phyloP scores from a whole-genome alignment of 192 early-diverging fungal species.

The Backusella tuberculispora region DNA sequence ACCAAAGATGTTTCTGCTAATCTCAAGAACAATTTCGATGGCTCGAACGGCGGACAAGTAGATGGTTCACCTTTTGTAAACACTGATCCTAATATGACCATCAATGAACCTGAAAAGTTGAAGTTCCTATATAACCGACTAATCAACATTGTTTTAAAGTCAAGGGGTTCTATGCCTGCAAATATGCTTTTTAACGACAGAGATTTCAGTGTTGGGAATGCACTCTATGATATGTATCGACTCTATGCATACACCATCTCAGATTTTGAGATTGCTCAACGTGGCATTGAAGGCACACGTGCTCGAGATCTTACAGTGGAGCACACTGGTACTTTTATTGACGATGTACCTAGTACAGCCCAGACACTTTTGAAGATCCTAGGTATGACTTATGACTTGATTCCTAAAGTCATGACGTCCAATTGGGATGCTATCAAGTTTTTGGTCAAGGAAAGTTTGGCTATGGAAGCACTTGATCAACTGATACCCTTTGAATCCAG shows the following conservation, averaged over 20 bases:
- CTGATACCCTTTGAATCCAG: constrained; percentile 3
- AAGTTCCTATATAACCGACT: constrained; percentile 19
- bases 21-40: neutral
- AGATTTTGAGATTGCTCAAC: constrained; percentile 69
- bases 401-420: constrained; percentile 20
- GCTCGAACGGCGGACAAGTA: neutral
- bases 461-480: constrained; percentile 2
- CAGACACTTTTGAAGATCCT: constrained; percentile 74
- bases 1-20: neutral
- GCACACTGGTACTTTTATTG: constrained; percentile 58
- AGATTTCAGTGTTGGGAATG: neutral
- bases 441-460: constrained; percentile 9
- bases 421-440: neutral
- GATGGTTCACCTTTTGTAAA: neutral
- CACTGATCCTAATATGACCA: constrained; percentile 21
- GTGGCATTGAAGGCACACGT: constrained; percentile 62
- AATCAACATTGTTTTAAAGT: constrained; percentile 14
- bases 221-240: constrained; percentile 53
- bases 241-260: constrained; percentile 72
- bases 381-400: constrained; percentile 49
- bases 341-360: constrained; percentile 64
- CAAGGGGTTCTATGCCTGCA: neutral
- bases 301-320: constrained; percentile 32
- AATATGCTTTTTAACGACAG: constrained; percentile 17
- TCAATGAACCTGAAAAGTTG: neutral